Percentiles rank a stretch among this genome's conserved stretches.
These are phyloP conservation scores for Gossypium laxum DNA, from an alignment of 441 rosid genomes.

Conservation along the genomic window DNA sequence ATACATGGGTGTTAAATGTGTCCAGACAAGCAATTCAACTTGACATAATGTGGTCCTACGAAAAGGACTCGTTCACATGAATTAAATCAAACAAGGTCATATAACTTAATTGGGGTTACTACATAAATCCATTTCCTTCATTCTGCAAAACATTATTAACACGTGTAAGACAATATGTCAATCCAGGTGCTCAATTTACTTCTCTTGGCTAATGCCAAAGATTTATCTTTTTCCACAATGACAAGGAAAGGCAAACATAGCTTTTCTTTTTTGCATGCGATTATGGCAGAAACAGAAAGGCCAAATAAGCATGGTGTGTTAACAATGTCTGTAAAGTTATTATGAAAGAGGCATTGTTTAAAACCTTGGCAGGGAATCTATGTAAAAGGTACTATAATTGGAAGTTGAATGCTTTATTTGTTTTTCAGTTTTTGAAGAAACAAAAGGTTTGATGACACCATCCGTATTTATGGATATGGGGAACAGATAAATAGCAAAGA, in stretches of 20 bases:
- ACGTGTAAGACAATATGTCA: neutral
- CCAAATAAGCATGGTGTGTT: neutral
- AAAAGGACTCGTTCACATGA: neutral
- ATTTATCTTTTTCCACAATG: neutral
- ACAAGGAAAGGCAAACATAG: neutral
- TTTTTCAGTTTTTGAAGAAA: neutral
- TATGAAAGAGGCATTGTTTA: neutral
- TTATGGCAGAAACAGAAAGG: neutral
- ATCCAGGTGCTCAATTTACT: neutral
- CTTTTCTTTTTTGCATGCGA: neutral
- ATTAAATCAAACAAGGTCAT: neutral
- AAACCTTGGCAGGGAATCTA: neutral
- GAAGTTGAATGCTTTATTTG: neutral
- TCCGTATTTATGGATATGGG: neutral
- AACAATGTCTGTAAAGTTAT: neutral
- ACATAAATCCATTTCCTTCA: neutral
- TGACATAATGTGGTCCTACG: neutral
- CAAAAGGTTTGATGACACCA: neutral
- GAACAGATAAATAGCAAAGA: neutral
- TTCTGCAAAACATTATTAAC: neutral
- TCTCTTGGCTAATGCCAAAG: neutral
- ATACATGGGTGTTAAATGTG: neutral
- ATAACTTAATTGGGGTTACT: neutral
- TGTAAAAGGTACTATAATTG: neutral
- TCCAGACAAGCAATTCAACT: neutral